Conservation (phyloP, 2,329 filamentous ascomycete genomes). For the Colletotrichum gigasporum region DNA sequence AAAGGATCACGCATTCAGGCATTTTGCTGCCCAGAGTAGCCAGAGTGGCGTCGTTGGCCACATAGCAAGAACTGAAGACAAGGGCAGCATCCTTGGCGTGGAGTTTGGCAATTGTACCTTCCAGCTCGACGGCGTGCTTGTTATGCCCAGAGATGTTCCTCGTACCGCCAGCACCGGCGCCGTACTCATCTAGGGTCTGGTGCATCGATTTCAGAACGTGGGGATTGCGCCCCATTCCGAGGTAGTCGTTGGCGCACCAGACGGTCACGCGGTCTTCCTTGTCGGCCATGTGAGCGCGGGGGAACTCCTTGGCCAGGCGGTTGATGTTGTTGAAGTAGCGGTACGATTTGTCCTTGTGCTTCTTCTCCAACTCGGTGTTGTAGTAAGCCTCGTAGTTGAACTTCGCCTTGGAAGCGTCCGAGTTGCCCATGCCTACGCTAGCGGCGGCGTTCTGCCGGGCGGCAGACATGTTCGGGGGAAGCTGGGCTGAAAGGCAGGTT, state of each 20-base stretch:
- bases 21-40: conserved; percentile 97
- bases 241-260: conserved; percentile 99
- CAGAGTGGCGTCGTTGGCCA: conserved; percentile 96
- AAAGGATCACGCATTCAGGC: conserved; percentile 96
- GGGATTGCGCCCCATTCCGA: conserved; percentile 95
- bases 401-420: conserved; percentile 53
- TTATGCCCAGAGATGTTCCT: conserved; percentile 99
- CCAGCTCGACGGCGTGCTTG: conserved; percentile 87
- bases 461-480: conserved; percentile 43
- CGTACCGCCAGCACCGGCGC: conserved; percentile 93
- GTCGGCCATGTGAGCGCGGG: conserved; percentile 88
- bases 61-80: conserved; percentile 97
- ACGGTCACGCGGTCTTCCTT: conserved; percentile 90
- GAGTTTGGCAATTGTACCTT: conserved; percentile 83
- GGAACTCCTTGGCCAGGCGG: conserved; percentile 94
- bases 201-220: conserved; percentile 93
- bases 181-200: conserved; percentile 91
- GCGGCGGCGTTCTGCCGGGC: conserved; percentile 40
- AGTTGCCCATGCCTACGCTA: conserved; percentile 33
- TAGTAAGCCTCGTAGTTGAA: conserved; percentile 97
- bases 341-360: conserved; percentile 99
- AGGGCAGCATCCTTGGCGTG: conserved; percentile 92
- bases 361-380: conserved; percentile 89
- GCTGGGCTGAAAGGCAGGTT: conserved; percentile 42
- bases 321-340: conserved; percentile 99